Percentiles rank a stretch among this genome's conserved stretches.
Evolutionary conservation across 441 rosid genomes (phyloP).

Genomic region (Croton laevigatus): DNA sequence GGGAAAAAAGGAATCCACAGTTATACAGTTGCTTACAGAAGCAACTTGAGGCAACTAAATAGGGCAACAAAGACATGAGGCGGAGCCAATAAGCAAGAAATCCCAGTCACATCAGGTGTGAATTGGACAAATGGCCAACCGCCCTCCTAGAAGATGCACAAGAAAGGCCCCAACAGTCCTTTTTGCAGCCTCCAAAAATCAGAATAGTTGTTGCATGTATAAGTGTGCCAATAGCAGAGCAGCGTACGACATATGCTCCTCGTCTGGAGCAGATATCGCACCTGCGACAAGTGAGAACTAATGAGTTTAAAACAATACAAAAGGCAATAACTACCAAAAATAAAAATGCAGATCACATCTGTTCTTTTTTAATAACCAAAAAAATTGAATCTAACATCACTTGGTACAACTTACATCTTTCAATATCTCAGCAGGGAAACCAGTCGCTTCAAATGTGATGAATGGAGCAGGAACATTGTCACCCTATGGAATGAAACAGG

Average conservation of each 20-base stretch:
- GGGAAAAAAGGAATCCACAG: slow-evolving; percentile 32
- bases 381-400: slow-evolving; percentile 16
- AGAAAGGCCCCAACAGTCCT: slow-evolving; percentile 74
- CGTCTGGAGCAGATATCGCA: slow-evolving; percentile 94
- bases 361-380: slow-evolving; percentile 22
- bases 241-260: slow-evolving; percentile 97
- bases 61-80: slow-evolving; percentile 66
- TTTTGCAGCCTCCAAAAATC: slow-evolving; percentile 86
- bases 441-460: slow-evolving; percentile 87
- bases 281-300: slow-evolving; percentile 79
- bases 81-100: slow-evolving; percentile 65
- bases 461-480: slow-evolving; percentile 86
- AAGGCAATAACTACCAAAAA: slow-evolving; percentile 23
- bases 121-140: slow-evolving; percentile 71
- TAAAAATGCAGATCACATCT: slow-evolving; percentile 22
- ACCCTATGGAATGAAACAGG: slow-evolving; percentile 53
- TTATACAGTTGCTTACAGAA: slow-evolving; percentile 74
- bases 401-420: slow-evolving; percentile 61
- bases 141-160: slow-evolving; percentile 71
- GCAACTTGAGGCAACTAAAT: slow-evolving; percentile 76
- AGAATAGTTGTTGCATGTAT: slow-evolving; percentile 58
- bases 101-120: slow-evolving; percentile 74
- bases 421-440: slow-evolving; percentile 88
- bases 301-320: slow-evolving; percentile 46
- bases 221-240: slow-evolving; percentile 73